phyloP scores from a whole-genome alignment of 768 basidiomycete genomes.

The Phanerochaete carnosa region DNA sequence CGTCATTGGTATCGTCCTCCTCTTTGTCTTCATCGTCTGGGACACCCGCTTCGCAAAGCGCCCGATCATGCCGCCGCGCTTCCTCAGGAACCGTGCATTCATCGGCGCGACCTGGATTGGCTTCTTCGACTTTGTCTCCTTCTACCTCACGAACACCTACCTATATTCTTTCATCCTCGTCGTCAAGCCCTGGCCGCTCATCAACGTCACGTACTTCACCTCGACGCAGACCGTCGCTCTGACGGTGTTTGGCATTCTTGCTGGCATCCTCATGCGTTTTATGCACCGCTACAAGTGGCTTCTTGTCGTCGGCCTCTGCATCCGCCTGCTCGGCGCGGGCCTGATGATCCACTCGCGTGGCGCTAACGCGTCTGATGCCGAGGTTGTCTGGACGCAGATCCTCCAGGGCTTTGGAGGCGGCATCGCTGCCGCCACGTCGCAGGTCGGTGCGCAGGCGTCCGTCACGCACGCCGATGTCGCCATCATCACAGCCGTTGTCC shows the following conservation, averaged over 20 bases:
- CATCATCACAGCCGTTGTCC: constrained; percentile 43
- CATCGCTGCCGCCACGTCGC: constrained; percentile 41
- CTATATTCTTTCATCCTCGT: constrained; percentile 63
- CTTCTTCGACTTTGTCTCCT: constrained; percentile 40
- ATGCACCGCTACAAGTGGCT: constrained; percentile 44
- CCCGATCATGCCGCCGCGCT: constrained; percentile 32
- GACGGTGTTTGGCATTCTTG: constrained; percentile 46
- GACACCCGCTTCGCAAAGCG: constrained; percentile 30
- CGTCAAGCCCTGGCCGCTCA: constrained; percentile 26
- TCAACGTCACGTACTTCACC: constrained; percentile 34
- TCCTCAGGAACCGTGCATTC: constrained; percentile 32
- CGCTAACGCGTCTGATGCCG: constrained; percentile 20
- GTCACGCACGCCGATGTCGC: constrained; percentile 51
- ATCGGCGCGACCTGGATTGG: constrained; percentile 25
- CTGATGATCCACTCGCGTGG: constrained; percentile 27
- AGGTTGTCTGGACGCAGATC: constrained; percentile 45
- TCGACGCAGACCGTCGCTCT: constrained; percentile 39
- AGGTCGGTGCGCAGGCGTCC: constrained; percentile 44
- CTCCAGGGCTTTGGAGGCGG: constrained; percentile 51
- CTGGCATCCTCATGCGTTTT: constrained; percentile 41
- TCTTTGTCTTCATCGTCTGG: constrained; percentile 28
- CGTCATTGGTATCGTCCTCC: constrained; percentile 26
- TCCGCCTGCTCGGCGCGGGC: constrained; percentile 28
- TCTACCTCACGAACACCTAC: constrained; percentile 70
- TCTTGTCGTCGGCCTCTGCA: constrained; percentile 34